Base-by-base conservation (phyloP, 495 filamentous ascomycete species). In the Talaromyces trachyspermus region DNA sequence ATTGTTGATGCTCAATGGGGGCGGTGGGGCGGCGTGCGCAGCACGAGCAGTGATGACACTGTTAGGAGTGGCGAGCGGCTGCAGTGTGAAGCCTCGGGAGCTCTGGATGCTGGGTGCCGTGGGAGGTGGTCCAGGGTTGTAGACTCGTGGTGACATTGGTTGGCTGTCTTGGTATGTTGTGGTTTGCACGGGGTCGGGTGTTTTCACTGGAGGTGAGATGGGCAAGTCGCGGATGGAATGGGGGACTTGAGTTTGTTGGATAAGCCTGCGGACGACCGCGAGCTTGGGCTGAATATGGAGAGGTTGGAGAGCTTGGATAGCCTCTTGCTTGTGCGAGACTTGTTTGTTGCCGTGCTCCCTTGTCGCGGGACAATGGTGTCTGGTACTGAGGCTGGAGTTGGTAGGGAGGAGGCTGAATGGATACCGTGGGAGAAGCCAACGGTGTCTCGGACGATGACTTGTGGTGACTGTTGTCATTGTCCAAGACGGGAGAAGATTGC, bases 191-290 rank as follows among this genome's bases (percentile, higher is more conserved):
- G 63, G 45, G n/a, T 70, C 66, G 0, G 76, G 75, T 19, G 77
- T 78, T 35, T 66, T 67, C 48, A 81, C 54, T 4, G 79, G 79
- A 14, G 76, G 75, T 20, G 78, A 80, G 48, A 84, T 83, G 37
- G 70, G 64, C 35, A 80, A 51, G 39, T 76, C 77, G 32, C 75
- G 71, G 20, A 80, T 55, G 11, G 71, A 68, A 30, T 73, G 74
- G 1, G 80, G 71, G 73, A 74, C 50, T 62, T 64, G 19, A 65
- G 57, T 46, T 69, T 86, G 54, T 62, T 71, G 14, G 62, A 56
- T 33, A 59, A 69, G 10, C 74, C 74, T 23, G 71, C 77, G 18
- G 73, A 80, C n/a, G 76, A 74, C 38, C 81, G 77, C 60, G 72
- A 77, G 26, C 65, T 69, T 12, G 76, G 74, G 37, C 71, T 74